phyloP scores from a whole-genome alignment of 2,329 filamentous ascomycete species.

The Aspergillus intermedius region DNA sequence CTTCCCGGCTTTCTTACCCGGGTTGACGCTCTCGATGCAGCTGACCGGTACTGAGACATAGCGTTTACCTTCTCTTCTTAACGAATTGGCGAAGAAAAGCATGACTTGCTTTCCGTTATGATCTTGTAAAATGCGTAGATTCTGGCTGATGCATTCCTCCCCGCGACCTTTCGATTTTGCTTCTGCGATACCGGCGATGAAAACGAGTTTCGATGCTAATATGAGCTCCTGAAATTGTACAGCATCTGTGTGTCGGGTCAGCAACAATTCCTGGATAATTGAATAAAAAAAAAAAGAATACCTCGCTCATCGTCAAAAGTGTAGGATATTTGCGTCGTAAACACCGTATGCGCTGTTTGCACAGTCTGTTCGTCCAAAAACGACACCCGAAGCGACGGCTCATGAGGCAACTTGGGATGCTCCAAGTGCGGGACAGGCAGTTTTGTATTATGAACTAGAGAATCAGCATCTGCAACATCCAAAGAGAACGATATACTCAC shows the following conservation, averaged over 20 bases:
- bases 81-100: conserved; percentile 38
- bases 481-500: conserved; percentile 18
- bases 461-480: background rate
- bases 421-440: conserved; percentile 38
- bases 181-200: conserved; percentile 38
- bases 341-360: conserved; percentile 31
- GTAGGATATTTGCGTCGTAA: conserved; percentile 36
- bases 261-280: conserved; percentile 1
- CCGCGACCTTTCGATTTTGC: conserved; percentile 40
- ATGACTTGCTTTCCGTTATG: conserved; percentile 30
- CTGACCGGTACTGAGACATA: conserved; percentile 39
- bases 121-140: conserved; percentile 34
- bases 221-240: conserved; percentile 36
- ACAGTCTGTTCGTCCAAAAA: conserved; percentile 41
- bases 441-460: conserved; percentile 28
- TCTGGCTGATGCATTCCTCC: conserved; percentile 41
- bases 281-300: conserved; percentile 11
- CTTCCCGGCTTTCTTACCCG: conserved; percentile 32
- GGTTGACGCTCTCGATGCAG: conserved; percentile 32
- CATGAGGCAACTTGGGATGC: conserved; percentile 31
- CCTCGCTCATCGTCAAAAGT: conserved; percentile 38
- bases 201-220: conserved; percentile 32
- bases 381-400: conserved; percentile 32
- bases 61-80: conserved; percentile 34
- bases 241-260: conserved; percentile 26